Conservation (phyloP, 176 grass and related monocot species). For the Ensete ventricosum region DNA sequence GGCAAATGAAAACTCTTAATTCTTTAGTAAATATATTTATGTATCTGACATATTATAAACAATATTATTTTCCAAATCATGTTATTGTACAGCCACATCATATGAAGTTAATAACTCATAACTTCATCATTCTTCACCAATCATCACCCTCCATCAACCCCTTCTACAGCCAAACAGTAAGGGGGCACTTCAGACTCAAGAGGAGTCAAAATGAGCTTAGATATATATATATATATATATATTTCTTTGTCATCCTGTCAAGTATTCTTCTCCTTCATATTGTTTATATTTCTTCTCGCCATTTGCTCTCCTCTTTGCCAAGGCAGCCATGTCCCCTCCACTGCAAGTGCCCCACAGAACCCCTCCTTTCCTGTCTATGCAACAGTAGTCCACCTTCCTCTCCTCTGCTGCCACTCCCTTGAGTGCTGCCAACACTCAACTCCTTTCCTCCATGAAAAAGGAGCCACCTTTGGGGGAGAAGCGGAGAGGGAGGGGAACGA, state of each 20-base stretch:
- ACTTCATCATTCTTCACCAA: neutral
- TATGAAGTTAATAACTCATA: slow-evolving; percentile 1
- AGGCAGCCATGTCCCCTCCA: neutral
- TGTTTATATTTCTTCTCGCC: slow-evolving; percentile 3
- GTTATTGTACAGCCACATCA: neutral
- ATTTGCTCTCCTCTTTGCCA: neutral
- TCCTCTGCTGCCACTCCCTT: slow-evolving; percentile 18
- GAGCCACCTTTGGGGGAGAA: slow-evolving; percentile 8
- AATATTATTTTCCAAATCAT: neutral
- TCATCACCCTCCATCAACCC: neutral
- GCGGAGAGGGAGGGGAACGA: slow-evolving; percentile 1
- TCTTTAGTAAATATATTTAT: neutral
- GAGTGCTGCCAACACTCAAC: neutral
- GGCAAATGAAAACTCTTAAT: neutral
- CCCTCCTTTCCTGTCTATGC: slow-evolving; percentile 27
- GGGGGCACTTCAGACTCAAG: neutral
- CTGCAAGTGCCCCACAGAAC: slow-evolving; percentile 52
- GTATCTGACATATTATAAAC: neutral
- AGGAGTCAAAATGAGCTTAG: neutral
- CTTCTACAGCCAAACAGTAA: neutral
- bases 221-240: too few relatives aligned
- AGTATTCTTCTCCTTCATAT: neutral
- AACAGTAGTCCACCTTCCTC: slow-evolving; percentile 25
- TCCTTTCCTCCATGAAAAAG: slow-evolving; percentile 3
- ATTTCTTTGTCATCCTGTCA: neutral